Evolutionary conservation across 1,139 yeast genomes (phyloP).

Genomic region (Kodamaea ohmeri): DNA sequence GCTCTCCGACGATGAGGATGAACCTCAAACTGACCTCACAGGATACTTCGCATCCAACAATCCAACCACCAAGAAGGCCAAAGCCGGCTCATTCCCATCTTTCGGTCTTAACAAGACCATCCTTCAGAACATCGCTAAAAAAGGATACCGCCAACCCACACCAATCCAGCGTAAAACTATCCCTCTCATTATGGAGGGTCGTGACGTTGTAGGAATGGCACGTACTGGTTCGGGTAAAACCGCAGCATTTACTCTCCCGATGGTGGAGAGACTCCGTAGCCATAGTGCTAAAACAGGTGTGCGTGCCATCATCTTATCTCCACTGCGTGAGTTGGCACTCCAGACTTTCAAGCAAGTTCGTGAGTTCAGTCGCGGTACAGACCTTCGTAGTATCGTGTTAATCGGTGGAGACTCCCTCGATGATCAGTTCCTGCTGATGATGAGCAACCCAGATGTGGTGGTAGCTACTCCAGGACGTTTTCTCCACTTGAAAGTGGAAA

Average conservation of each 20-base stretch:
- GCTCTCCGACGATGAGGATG: conserved; percentile 57
- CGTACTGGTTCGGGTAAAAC: conserved; percentile 99
- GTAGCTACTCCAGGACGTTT: conserved; percentile 99
- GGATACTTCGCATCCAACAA: conserved; percentile 37
- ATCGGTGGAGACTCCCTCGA: conserved; percentile 98
- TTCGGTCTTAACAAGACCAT: conserved; percentile 81
- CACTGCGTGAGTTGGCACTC: conserved; percentile 90
- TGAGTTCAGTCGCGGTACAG: conserved; percentile 83
- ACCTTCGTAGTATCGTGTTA: conserved; percentile 71
- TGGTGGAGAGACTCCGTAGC: conserved; percentile 76
- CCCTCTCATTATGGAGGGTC: conserved; percentile 78
- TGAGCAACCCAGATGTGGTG: conserved; percentile 89
- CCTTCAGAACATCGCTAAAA: conserved; percentile 67
- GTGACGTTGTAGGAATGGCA: conserved; percentile 99
- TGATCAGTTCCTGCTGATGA: conserved; percentile 91
- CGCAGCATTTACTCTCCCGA: conserved; percentile 93
- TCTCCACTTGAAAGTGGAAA: conserved; percentile 90
- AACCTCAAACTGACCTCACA: conserved; percentile 41
- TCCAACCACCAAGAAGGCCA: conserved; percentile 59
- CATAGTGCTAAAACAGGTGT: conserved; percentile 90
- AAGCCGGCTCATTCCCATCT: conserved; percentile 83
- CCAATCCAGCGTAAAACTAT: conserved; percentile 96
- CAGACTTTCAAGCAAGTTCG: conserved; percentile 89
- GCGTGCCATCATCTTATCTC: conserved; percentile 84
- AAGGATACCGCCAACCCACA: conserved; percentile 93